Conservation (phyloP, 345 rosid genomes). For the Gossypium stocksii region DNA sequence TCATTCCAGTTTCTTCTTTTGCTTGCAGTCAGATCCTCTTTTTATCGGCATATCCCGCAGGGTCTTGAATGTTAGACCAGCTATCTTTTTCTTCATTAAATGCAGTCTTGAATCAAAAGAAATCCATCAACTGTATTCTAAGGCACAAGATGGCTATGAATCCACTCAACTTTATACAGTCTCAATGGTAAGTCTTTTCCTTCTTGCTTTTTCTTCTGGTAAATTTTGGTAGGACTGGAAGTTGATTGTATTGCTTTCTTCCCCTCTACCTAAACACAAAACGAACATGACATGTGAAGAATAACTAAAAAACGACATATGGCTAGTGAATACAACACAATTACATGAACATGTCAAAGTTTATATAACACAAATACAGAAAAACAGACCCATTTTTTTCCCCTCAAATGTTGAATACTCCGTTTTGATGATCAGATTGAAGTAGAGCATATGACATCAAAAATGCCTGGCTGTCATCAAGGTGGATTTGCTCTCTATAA, state of each 20-base stretch:
- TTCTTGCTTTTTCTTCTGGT: neutral
- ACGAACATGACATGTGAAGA: neutral
- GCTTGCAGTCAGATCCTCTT: conserved; percentile 53
- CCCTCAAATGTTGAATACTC: neutral
- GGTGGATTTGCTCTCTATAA: conserved; percentile 84
- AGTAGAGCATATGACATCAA: conserved; percentile 52
- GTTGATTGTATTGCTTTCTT: neutral
- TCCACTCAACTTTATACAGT: conserved; percentile 74
- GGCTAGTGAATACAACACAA: neutral
- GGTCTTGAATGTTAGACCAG: conserved; percentile 70
- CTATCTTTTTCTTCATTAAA: conserved; percentile 77
- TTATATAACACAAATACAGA: neutral
- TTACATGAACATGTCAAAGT: neutral
- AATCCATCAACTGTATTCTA: conserved; percentile 53
- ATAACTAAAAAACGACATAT: neutral
- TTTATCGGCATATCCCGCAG: conserved; percentile 76
- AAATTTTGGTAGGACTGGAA: neutral
- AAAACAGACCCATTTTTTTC: neutral
- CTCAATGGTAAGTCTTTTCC: conserved; percentile 48
- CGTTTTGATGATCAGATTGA: conserved; percentile 44
- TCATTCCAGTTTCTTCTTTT: neutral
- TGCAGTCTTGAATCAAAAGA: conserved; percentile 67
- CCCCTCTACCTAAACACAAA: neutral
- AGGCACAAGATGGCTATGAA: conserved; percentile 85
- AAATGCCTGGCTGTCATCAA: conserved; percentile 95